Percentiles rank a stretch among this genome's conserved stretches.
Conservation (phyloP, 768 basidiomycete species). For the Lactarius hengduanensis region DNA sequence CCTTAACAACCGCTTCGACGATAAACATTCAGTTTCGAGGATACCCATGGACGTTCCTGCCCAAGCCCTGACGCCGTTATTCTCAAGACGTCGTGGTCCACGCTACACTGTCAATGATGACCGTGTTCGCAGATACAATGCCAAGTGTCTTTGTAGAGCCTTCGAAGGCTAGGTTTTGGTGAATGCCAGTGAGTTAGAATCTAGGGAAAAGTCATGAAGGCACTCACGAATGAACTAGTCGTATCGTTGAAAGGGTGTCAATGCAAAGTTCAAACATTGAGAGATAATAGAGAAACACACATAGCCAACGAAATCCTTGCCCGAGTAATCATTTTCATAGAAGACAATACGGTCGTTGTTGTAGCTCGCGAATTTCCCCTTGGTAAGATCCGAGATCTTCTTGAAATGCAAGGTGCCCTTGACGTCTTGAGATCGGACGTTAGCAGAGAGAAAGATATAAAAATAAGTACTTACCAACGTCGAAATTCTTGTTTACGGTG, state of each 20-base stretch:
- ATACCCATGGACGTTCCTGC: not conserved
- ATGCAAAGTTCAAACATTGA: not conserved
- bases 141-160: not conserved
- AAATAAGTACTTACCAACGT: not conserved
- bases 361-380: not conserved
- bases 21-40: not conserved
- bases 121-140: not conserved
- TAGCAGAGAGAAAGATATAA: not conserved
- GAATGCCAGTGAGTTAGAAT: not conserved
- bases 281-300: not conserved
- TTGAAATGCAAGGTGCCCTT: not conserved
- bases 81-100: not conserved
- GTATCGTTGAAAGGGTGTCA: not conserved
- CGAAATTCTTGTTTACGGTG: not conserved
- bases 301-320: not conserved
- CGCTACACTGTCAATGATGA: not conserved
- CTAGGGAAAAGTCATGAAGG: not conserved
- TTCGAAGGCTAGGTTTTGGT: not conserved
- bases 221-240: conserved; percentile 1
- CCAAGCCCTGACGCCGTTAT: not conserved
- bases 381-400: not conserved
- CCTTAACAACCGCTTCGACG: not conserved
- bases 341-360: not conserved
- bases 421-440: not conserved
- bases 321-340: not conserved